Evolutionary conservation across 1,284 basidiomycete genomes (phyloP).

Genomic region (Sanguinoderma infundibulare): DNA sequence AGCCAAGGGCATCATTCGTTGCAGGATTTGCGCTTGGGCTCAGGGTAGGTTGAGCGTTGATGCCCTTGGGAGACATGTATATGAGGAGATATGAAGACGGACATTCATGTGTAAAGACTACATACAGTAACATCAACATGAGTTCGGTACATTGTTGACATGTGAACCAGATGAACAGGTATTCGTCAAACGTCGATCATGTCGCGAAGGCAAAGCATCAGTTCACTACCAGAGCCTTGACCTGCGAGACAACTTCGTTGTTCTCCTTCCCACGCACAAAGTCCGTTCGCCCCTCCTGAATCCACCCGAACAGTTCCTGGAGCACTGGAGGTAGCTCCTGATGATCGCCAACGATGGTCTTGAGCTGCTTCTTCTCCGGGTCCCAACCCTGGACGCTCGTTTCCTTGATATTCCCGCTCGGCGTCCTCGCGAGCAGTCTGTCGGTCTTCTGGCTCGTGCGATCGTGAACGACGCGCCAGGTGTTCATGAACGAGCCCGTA

Average conservation of each 20-base stretch:
- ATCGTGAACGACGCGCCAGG: slow-evolving; percentile 42
- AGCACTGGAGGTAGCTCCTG: slow-evolving; percentile 41
- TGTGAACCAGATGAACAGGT: background rate
- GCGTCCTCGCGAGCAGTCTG: slow-evolving; percentile 36
- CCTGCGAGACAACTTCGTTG: slow-evolving; percentile 37
- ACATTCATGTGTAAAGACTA: background rate
- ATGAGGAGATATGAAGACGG: background rate
- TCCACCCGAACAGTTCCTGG: slow-evolving; percentile 41
- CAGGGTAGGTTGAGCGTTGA: slow-evolving; percentile 45
- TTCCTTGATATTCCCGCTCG: slow-evolving; percentile 34
- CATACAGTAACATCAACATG: background rate
- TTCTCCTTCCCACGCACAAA: slow-evolving; percentile 32
- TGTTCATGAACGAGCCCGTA: slow-evolving; percentile 46
- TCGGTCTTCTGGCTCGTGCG: slow-evolving; percentile 46
- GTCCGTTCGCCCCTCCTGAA: slow-evolving; percentile 18
- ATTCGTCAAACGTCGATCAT: background rate
- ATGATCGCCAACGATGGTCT: slow-evolving; percentile 38
- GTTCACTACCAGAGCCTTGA: slow-evolving; percentile 33
- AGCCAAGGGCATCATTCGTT: slow-evolving; percentile 78
- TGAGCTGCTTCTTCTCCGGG: slow-evolving; percentile 39
- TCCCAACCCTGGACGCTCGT: slow-evolving; percentile 50
- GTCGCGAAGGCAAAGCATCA: background rate
- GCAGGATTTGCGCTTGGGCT: slow-evolving; percentile 74
- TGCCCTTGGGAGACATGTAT: background rate
- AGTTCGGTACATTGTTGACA: background rate